These are phyloP conservation scores for Protomyces lactucae-debilis DNA, from an alignment of 1,139 yeast species.

Conservation along the genomic window DNA sequence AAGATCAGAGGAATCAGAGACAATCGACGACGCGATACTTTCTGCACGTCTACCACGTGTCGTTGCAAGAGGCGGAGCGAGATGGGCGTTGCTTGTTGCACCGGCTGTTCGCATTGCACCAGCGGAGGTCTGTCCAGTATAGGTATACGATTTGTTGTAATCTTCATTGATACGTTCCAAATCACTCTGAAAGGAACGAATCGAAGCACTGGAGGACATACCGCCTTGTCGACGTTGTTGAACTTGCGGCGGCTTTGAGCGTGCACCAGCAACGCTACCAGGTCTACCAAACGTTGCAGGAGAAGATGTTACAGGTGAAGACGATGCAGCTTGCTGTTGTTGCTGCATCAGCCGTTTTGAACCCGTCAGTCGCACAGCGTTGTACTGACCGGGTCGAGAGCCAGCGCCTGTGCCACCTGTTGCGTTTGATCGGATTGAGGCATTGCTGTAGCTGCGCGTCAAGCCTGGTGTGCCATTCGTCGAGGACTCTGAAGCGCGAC, in stretches of 20 bases:
- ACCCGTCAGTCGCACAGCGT: slow-evolving; percentile 22
- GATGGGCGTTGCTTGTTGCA: neutral
- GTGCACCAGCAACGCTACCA: slow-evolving; percentile 7
- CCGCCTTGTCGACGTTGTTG: slow-evolving; percentile 11
- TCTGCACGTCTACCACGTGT: slow-evolving; percentile 23
- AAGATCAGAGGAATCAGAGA: slow-evolving; percentile 13
- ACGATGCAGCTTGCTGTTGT: slow-evolving; percentile 1
- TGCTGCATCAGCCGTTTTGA: slow-evolving; percentile 10
- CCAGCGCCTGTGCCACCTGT: slow-evolving; percentile 2
- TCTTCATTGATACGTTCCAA: slow-evolving; percentile 25
- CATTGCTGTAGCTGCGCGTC: slow-evolving; percentile 6
- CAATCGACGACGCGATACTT: slow-evolving; percentile 6
- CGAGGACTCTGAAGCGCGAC: neutral
- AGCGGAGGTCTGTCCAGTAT: slow-evolving; percentile 21
- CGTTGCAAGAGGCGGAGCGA: neutral
- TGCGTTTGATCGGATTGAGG: slow-evolving; percentile 3
- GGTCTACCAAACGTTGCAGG: slow-evolving; percentile 4
- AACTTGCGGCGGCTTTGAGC: slow-evolving; percentile 24
- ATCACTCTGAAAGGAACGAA: slow-evolving; percentile 20
- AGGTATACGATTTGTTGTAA: slow-evolving; percentile 24
- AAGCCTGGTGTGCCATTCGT: neutral
- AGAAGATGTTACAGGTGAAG: neutral
- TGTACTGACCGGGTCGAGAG: slow-evolving; percentile 18
- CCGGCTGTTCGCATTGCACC: slow-evolving; percentile 22
- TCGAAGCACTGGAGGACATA: slow-evolving; percentile 15